phyloP scores from a whole-genome alignment of 2,329 filamentous ascomycete species.

The Mollisia scopiformis region DNA sequence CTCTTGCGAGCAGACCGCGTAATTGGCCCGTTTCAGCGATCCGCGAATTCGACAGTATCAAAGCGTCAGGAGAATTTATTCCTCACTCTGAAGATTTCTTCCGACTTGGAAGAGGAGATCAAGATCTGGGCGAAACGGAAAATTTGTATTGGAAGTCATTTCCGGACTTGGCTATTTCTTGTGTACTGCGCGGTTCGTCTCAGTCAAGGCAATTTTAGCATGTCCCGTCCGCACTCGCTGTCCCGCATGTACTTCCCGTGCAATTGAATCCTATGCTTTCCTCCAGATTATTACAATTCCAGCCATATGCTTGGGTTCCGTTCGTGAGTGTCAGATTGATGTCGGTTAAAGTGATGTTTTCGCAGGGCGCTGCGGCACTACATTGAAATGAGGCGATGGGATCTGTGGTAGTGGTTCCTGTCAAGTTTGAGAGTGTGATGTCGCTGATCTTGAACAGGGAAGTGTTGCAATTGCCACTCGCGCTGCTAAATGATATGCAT shows the following conservation, averaged over 20 bases:
- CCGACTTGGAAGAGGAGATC: background rate
- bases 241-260: constrained; percentile 1
- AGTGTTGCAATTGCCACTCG: constrained; percentile 40
- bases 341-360: constrained; percentile 4
- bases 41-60: background rate
- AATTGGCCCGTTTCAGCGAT: constrained; percentile 7
- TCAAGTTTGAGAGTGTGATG: constrained; percentile 6
- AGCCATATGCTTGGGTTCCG: constrained; percentile 1
- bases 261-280: constrained; percentile 12
- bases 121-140: too few relatives aligned
- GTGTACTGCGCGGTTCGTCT: too few relatives aligned
- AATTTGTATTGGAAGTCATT: too few relatives aligned
- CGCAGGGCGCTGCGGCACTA: constrained; percentile 13
- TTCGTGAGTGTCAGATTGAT: constrained; percentile 7
- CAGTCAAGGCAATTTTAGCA: background rate
- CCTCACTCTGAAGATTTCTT: background rate
- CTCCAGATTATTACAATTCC: constrained; percentile 11
- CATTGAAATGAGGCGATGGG: constrained; percentile 11
- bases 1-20: background rate
- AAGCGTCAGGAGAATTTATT: too few relatives aligned
- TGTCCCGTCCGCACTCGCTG: background rate
- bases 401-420: constrained; percentile 5
- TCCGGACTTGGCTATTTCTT: too few relatives aligned
- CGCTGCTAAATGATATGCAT: constrained; percentile 33
- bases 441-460: constrained; percentile 5